Evolutionary conservation across 1,284 basidiomycete genomes (phyloP).

Genomic region (Fomitopsis pinicola): DNA sequence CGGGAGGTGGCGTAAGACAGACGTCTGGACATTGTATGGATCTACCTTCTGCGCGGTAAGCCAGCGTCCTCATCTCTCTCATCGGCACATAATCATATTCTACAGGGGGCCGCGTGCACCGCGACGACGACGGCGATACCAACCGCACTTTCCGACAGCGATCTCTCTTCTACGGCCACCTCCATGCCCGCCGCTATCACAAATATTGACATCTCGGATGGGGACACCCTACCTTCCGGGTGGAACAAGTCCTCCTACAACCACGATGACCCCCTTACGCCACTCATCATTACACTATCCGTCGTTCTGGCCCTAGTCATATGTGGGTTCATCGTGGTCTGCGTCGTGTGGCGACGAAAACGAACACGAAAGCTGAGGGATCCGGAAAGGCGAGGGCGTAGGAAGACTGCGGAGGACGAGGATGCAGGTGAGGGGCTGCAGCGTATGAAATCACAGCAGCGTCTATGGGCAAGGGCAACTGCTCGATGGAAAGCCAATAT

Average conservation of each 20-base stretch:
- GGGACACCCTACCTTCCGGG: conserved; percentile 46
- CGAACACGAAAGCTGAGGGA: conserved; percentile 21
- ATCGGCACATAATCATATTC: conserved; percentile 6
- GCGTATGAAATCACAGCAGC: conserved; percentile 46
- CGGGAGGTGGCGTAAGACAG: conserved; percentile 55
- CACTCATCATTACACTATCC: conserved; percentile 55
- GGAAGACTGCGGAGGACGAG: conserved; percentile 25
- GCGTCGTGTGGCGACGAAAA: conserved; percentile 53
- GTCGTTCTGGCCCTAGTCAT: conserved; percentile 56
- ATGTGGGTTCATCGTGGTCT: conserved; percentile 48
- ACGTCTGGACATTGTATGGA: conserved; percentile 59
- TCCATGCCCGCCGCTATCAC: neutral
- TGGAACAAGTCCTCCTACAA: conserved; percentile 35
- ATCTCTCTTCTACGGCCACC: conserved; percentile 8
- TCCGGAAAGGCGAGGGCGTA: conserved; percentile 35
- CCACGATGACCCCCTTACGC: conserved; percentile 21
- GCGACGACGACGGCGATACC: neutral
- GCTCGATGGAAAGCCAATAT: conserved; percentile 62
- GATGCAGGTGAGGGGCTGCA: conserved; percentile 34
- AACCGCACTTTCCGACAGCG: conserved; percentile 11
- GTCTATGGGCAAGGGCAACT: conserved; percentile 55
- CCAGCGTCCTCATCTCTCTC: conserved; percentile 7
- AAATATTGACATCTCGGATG: neutral
- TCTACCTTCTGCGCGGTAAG: conserved; percentile 46
- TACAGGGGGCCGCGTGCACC: conserved; percentile 11